Percentiles rank a stretch among this genome's conserved stretches.
These are phyloP conservation scores for Aaosphaeria arxii DNA, from an alignment of 2,329 filamentous ascomycete genomes.

Conservation along the genomic window DNA sequence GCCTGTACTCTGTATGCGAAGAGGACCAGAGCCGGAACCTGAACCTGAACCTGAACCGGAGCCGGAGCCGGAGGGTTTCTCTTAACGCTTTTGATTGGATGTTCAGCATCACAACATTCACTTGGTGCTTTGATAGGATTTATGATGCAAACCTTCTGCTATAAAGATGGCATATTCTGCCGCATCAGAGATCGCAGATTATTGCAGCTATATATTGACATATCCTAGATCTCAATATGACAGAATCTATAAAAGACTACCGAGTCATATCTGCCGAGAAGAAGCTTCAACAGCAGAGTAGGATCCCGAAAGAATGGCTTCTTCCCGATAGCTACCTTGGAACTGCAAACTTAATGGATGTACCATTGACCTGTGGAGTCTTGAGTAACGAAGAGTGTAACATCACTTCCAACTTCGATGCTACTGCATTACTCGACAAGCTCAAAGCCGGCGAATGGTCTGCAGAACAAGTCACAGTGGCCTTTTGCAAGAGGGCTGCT, in stretches of 20 bases:
- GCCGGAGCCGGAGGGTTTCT: not conserved
- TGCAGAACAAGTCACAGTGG: constrained; percentile 45
- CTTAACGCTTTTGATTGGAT: not conserved
- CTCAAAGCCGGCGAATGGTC: constrained; percentile 40
- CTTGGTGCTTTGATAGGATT: no score
- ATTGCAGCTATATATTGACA: not conserved
- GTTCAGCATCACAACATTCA: no score
- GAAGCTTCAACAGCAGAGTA: not conserved
- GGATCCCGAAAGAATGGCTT: not conserved
- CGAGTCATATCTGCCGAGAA: not conserved
- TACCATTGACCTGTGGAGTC: not conserved
- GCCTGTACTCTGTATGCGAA: no score
- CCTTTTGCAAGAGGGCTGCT: constrained; percentile 50
- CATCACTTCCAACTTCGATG: not conserved
- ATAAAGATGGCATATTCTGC: not conserved
- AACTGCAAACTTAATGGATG: not conserved
- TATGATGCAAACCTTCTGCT: not conserved
- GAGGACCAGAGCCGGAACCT: not conserved
- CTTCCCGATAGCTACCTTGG: not conserved
- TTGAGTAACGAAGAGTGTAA: not conserved
- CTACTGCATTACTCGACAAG: constrained; percentile 8
- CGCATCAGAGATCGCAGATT: no score
- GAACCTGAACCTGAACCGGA: not conserved
- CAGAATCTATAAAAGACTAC: not conserved
- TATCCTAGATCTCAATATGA: not conserved